Evolutionary conservation across 441 rosid species (phyloP), one percentile per base, ranked within the genome.

Genomic region (Kokia cookei): DNA sequence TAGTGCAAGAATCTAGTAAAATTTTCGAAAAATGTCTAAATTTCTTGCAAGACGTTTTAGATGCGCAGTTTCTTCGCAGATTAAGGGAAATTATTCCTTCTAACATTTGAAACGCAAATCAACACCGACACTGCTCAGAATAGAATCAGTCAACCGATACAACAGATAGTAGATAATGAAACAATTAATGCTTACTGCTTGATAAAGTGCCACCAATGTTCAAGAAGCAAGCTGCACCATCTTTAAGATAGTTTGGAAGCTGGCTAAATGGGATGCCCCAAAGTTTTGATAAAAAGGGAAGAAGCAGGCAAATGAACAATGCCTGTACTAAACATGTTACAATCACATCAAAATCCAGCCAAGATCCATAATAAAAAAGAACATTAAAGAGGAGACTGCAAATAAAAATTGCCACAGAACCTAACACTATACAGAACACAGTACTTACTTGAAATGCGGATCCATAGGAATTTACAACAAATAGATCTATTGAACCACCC

Each of bases 181-280:
- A 66, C 8, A 64, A 55, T 43, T 45, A 55, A 43, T 47, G 59
- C 91, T 84, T 77, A 93, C 98, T 94, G 53, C 81, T 81, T 43
- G 92, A 84, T 77, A 79, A 71, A 37, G 51, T 40, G 73, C 83
- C 61, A 71, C 96, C 88, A 14, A 88, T 71, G 85, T 94, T 94
- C 72, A 94, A 82, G 86, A 94, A 92, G 85, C 98, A 94, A 81
- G 89, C 97, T 26, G 91, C 93, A 17, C 94, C 98, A 60, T 86
- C 98, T 89, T 80, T 89, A 47, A 94, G 87, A 82, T 94, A 94
- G 84, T 69, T 87, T 4, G 96, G 94, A 76, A 94, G 91, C 81
- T 90, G 96, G 73, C 82, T 75, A 77, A 94, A 94, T 13, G 98
- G 98, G 71, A 94, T 77, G 13, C 97, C 98, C 98, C 98, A 92